Evolutionary conservation across 495 filamentous ascomycete species (phyloP).

Genomic region (Tuber umbilicatum): DNA sequence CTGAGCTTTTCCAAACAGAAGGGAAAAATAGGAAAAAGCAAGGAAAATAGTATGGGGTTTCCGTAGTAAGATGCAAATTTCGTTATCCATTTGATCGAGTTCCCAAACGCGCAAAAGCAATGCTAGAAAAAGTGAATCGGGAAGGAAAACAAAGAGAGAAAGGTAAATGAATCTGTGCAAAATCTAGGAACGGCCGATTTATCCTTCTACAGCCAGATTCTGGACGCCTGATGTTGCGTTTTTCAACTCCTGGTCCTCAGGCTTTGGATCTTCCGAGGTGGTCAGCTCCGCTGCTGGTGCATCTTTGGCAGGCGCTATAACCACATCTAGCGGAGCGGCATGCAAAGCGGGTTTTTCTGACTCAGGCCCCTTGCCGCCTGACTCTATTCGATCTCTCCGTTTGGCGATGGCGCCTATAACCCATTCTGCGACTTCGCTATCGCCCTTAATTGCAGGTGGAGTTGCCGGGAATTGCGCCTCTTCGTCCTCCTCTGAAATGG

Average conservation of each 20-base stretch:
- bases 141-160: not conserved
- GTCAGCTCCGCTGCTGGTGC: not conserved
- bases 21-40: not conserved
- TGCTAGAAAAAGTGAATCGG: not conserved
- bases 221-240: not conserved
- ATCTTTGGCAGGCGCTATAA: conserved; percentile 38
- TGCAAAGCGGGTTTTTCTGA: conserved; percentile 65
- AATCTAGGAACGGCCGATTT: not conserved
- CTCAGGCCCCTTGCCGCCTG: conserved; percentile 45
- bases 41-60: not conserved
- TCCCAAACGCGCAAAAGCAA: not conserved
- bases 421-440: conserved; percentile 79
- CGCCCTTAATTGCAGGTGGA: conserved; percentile 47
- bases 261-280: not conserved
- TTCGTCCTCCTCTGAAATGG: conserved; percentile 69
- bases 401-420: conserved; percentile 64
- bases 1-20: not conserved
- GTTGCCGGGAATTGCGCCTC: conserved; percentile 34
- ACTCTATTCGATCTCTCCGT: conserved; percentile 50
- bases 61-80: not conserved
- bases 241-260: not conserved
- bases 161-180: not conserved
- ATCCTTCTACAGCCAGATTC: not conserved
- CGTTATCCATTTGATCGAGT: not conserved
- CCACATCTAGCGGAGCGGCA: conserved; percentile 63